These are phyloP conservation scores for Suillus discolor DNA, from an alignment of 768 basidiomycete genomes.

Conservation along the genomic window DNA sequence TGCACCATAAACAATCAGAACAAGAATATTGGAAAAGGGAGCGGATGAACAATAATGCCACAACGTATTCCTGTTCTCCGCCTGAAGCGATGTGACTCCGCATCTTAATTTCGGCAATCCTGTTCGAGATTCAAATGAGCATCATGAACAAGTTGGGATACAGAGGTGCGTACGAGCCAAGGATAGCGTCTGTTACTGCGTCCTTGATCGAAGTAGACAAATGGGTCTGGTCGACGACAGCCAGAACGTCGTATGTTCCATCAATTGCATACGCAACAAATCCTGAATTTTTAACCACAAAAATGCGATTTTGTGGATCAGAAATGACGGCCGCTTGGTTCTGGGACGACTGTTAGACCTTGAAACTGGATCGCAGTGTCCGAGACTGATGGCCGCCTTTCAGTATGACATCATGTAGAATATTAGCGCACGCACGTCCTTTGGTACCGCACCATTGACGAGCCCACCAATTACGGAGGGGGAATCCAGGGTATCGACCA, in stretches of 20 bases:
- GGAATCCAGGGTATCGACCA: slow-evolving; percentile 77
- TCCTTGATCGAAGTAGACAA: slow-evolving; percentile 62
- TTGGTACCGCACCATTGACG: slow-evolving; percentile 69
- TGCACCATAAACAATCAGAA: slow-evolving; percentile 8
- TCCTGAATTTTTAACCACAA: slow-evolving; percentile 78
- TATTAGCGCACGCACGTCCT: slow-evolving; percentile 55
- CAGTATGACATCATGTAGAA: background rate
- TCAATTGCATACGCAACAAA: slow-evolving; percentile 78
- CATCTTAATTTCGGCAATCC: slow-evolving; percentile 81
- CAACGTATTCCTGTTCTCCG: slow-evolving; percentile 65
- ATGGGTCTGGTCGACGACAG: slow-evolving; percentile 85
- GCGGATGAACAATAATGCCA: slow-evolving; percentile 65
- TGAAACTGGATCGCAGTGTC: slow-evolving; percentile 82
- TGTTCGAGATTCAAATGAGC: slow-evolving; percentile 18
- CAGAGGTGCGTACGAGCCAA: slow-evolving; percentile 51
- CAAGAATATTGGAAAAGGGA: slow-evolving; percentile 3
- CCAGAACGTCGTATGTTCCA: slow-evolving; percentile 77
- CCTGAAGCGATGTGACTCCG: slow-evolving; percentile 50
- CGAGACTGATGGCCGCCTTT: slow-evolving; percentile 51
- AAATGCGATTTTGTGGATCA: slow-evolving; percentile 76
- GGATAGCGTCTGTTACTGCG: slow-evolving; percentile 55
- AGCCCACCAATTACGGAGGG: slow-evolving; percentile 85
- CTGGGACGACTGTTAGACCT: slow-evolving; percentile 82
- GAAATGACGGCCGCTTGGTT: slow-evolving; percentile 82
- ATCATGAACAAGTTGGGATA: slow-evolving; percentile 4